Base-by-base conservation (phyloP, 225 moss, liverwort and hornwort genomes). In the Takakia lepidozioides region DNA sequence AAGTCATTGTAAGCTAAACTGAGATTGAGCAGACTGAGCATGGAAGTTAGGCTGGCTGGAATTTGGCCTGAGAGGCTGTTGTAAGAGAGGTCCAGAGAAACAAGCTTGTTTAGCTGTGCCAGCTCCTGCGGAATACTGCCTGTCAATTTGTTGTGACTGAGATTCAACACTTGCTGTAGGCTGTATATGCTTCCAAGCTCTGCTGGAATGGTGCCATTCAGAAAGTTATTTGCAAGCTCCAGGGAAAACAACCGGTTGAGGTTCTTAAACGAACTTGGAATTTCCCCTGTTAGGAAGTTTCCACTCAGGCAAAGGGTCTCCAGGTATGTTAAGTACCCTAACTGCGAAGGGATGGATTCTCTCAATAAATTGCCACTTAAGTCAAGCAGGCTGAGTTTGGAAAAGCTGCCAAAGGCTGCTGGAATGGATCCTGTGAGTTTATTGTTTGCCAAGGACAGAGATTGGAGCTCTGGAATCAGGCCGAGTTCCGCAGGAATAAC, bases 41-140 rank as follows among this genome's bases (percentile, higher is more conserved):
- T 35, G 16, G 49, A 35, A 6, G 16, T 60, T 43, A 77, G 42
- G 15, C 50, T 48, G 10, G 55, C 8, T 10, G 72, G 77, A 10
- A 77, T 52, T 3, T 46, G 41, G 3, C 77, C 77, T 8, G 43
- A 27, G 1, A 77, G 53, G 1, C 40, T 22, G 43, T 77, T 77
- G 46, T 77, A 46, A 21, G 77, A 77, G 16, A 77, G 64, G 35
- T 77, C 77, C 0, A 77, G 64, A n/a, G 16, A 25, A 8, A 59
- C 46, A 16, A 77, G 38, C 23, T 64, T 72, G 47, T 58, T 46
- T 7, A 77, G 48, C 40, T 60, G 40, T 19, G 59, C 66, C 2
- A 77, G 60, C 52, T 55, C 52, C 10, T 42, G 19, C 14, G 77
- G 72, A 11, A 77, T 72, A 19, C 43, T 39, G 10, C 77, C 77